These are phyloP conservation scores for Ceratobasidium sp. DNA, from an alignment of 1,284 basidiomycete genomes.

Conservation along the genomic window DNA sequence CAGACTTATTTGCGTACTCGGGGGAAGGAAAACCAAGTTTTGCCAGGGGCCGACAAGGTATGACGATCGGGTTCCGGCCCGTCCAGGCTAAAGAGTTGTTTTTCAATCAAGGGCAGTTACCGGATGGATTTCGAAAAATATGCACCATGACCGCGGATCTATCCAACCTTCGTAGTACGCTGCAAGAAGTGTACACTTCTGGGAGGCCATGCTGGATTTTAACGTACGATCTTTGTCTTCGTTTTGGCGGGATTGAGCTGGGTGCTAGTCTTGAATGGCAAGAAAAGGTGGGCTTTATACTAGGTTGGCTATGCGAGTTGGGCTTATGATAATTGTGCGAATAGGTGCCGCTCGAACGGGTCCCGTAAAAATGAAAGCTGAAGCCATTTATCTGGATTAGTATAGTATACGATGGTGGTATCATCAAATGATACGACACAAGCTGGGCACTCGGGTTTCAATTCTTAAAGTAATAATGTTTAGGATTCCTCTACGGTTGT, in stretches of 20 bases:
- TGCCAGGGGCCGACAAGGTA: background rate
- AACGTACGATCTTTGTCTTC: background rate
- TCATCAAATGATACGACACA: too few relatives aligned
- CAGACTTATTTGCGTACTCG: too few relatives aligned
- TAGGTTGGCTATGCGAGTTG: too few relatives aligned
- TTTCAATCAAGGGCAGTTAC: background rate
- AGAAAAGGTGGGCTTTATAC: background rate
- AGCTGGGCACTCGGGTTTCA: too few relatives aligned
- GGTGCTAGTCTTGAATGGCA: conserved; percentile 21
- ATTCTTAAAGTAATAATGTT: too few relatives aligned
- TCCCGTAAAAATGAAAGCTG: too few relatives aligned
- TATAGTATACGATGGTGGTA: too few relatives aligned
- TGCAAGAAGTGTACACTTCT: background rate
- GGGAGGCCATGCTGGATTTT: conserved; percentile 3
- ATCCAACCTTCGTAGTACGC: background rate
- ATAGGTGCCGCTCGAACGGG: too few relatives aligned
- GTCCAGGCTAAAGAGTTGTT: background rate
- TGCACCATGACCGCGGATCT: conserved; percentile 17
- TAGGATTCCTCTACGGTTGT: too few relatives aligned
- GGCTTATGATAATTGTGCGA: too few relatives aligned
- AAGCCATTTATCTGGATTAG: too few relatives aligned
- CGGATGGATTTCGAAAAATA: conserved; percentile 18
- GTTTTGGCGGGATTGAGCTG: conserved; percentile 19
- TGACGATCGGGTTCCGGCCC: background rate
- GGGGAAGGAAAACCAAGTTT: too few relatives aligned